phyloP scores from a whole-genome alignment of 352 stramenopile genomes.

The Globisporangium okanoganense region DNA sequence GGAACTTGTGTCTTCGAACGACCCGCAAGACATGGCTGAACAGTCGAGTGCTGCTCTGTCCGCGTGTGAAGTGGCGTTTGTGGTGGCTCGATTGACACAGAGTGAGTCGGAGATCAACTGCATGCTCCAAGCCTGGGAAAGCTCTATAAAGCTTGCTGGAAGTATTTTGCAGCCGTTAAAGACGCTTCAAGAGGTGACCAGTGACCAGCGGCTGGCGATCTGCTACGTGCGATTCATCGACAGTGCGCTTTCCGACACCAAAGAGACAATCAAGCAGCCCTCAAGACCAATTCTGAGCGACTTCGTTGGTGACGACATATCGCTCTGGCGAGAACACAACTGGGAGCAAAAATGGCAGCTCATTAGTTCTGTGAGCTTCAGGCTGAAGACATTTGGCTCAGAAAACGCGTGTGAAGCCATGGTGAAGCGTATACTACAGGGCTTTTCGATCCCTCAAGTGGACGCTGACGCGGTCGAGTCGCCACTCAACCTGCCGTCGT shows the following conservation, averaged over 20 bases:
- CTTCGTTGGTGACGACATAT: constrained; percentile 1
- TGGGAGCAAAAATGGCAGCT: constrained; percentile 13
- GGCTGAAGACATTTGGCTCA: not conserved
- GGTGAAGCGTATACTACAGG: constrained; percentile 9
- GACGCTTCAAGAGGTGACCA: not conserved
- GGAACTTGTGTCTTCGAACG: not conserved
- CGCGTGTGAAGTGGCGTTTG: not conserved
- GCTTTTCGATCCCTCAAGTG: constrained; percentile 20
- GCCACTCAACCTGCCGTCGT: not conserved
- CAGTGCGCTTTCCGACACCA: not conserved
- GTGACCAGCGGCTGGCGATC: constrained; percentile 5
- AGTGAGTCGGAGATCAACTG: not conserved
- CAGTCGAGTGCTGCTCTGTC: constrained; percentile 1
- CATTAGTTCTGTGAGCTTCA: not conserved
- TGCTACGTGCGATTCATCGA: constrained; percentile 10
- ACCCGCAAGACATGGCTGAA: not conserved
- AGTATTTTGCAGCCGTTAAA: not conserved
- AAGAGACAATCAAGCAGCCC: not conserved
- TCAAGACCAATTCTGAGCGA: not conserved
- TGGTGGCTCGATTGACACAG: not conserved
- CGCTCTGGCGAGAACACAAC: constrained; percentile 1
- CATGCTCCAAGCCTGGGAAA: not conserved
- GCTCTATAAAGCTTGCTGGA: not conserved
- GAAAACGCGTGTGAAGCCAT: constrained; percentile 1
- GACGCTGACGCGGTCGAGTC: constrained; percentile 1